Base-by-base conservation (phyloP, 768 basidiomycete species). In the Tricholomella constricta region DNA sequence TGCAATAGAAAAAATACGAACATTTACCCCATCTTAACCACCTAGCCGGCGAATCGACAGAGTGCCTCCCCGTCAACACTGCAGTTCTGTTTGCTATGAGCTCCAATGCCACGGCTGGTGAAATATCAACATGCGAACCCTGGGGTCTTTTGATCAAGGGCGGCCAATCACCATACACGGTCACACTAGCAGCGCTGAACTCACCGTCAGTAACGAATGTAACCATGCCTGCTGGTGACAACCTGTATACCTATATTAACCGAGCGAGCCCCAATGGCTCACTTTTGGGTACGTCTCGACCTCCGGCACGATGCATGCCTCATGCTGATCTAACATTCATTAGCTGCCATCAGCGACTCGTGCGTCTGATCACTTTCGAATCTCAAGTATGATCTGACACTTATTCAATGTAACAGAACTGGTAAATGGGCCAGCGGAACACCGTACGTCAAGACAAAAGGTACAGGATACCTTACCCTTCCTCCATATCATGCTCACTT, bases 121-220 rank as follows among this genome's bases (percentile, higher is more conserved):
- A 57, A 8, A 49, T 80, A 2, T 52, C 65, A 35, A 78, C 78
- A 11, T 82, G 79, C 57, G 59, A 77, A 31, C 74, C 75, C 2
- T 80, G 79, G 79, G 74, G 77, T 3, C 52, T 80, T 3, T 69
- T 64, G 2, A 69, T 81, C 41, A 71, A 62, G 10, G 79, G 77
- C 6, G 78, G 77, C 10, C 63, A 65, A 0, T 70, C 72, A 29
- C 82, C 80, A 0, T 80, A 80, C 62, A 72, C 57, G 12, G 54
- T 81, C 15, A 74, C 72, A 0, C 52, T 82, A 22, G 71, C 70
- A 27, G 66, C 70, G 6, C 47, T 71, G 27, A 66, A 69, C 44
- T 74, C 77, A 0, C 65, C 72, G 1, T 62, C 69, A 7, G 63
- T 78, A 19, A 78, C 73, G 15, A 78, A 78, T 55, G 69, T 75